Evolutionary conservation across 1,139 yeast species (phyloP).

Genomic region (Suzukiozyma palmioleophila): DNA sequence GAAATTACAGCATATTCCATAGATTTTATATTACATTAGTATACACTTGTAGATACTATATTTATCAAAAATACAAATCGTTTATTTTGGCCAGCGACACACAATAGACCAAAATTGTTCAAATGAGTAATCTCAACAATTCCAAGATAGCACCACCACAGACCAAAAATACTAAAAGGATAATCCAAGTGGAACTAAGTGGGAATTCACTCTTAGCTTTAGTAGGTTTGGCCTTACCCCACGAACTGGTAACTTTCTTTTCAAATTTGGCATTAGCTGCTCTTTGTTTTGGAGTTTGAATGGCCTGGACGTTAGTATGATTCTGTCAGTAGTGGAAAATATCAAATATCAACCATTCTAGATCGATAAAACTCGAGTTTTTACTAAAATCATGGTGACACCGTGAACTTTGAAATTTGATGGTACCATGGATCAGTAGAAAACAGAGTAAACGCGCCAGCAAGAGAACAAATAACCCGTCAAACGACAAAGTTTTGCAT

Average conservation of each 20-base stretch:
- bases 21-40: background rate
- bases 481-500: background rate
- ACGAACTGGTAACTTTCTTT: constrained; percentile 63
- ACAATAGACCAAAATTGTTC: constrained; percentile 5
- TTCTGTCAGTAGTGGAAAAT: background rate
- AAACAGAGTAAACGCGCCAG: too few relatives aligned
- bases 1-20: too few relatives aligned
- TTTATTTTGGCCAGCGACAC: background rate
- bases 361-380: too few relatives aligned
- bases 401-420: too few relatives aligned
- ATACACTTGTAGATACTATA: background rate
- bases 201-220: constrained; percentile 39
- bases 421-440: too few relatives aligned
- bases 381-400: too few relatives aligned
- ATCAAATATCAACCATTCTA: too few relatives aligned
- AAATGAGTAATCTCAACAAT: constrained; percentile 50
- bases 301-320: constrained; percentile 22
- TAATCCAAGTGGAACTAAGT: constrained; percentile 56
- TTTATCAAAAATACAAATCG: background rate
- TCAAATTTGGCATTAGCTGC: constrained; percentile 79
- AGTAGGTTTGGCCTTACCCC: constrained; percentile 54
- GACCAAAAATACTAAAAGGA: constrained; percentile 61
- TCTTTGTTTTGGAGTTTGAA: constrained; percentile 82
- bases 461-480: background rate
- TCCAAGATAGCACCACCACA: constrained; percentile 84